phyloP scores from a whole-genome alignment of 2,329 filamentous ascomycete species.

The Plectosphaerella plurivora region DNA sequence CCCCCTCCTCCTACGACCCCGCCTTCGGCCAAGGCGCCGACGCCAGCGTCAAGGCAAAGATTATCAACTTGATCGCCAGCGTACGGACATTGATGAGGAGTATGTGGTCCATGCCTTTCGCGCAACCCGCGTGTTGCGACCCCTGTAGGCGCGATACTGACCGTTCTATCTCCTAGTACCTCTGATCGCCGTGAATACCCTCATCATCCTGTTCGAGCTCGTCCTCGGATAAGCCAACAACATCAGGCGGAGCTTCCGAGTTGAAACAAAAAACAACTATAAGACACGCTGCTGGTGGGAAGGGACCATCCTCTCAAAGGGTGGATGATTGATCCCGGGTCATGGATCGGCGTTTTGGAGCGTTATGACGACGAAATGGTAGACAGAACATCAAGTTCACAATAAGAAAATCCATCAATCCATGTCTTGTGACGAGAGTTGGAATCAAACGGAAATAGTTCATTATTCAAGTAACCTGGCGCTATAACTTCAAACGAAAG shows the following conservation, averaged over 20 bases:
- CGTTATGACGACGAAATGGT: background rate
- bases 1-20: slow-evolving; percentile 62
- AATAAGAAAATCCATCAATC: background rate
- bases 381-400: background rate
- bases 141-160: background rate
- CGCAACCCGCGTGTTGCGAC: background rate
- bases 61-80: slow-evolving; percentile 85
- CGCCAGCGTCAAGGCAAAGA: slow-evolving; percentile 77
- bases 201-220: slow-evolving; percentile 80
- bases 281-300: too few species aligned
- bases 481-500: background rate
- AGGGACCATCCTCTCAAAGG: too few species aligned
- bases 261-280: too few species aligned
- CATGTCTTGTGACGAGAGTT: too few species aligned
- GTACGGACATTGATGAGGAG: slow-evolving; percentile 90
- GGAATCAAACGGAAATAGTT: too few species aligned
- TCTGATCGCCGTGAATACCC: slow-evolving; percentile 74
- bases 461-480: background rate
- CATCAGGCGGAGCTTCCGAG: too few species aligned
- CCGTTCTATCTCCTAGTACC: slow-evolving; percentile 55
- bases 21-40: slow-evolving; percentile 72
- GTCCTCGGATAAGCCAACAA: slow-evolving; percentile 58
- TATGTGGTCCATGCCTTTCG: slow-evolving; percentile 27
- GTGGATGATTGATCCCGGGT: background rate
- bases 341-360: slow-evolving; percentile 8